phyloP scores from a whole-genome alignment of 78 protist species.

The Isochrysis galbana region DNA sequence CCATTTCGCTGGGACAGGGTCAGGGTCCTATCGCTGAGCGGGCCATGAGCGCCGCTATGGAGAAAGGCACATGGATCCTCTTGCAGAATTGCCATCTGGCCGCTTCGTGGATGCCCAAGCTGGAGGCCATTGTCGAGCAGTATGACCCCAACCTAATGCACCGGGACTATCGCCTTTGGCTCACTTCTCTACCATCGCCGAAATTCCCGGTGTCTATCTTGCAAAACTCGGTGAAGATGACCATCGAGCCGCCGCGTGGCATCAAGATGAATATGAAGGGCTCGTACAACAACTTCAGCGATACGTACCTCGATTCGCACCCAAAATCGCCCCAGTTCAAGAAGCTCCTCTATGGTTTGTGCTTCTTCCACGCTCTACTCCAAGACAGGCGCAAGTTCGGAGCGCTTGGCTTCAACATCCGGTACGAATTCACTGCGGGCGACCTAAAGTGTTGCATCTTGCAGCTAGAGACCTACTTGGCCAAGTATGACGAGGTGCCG shows the following conservation, averaged over 20 bases:
- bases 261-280: conserved; percentile 58
- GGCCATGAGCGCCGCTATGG: conserved; percentile 67
- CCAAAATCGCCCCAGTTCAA: conserved; percentile 59
- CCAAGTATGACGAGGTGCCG: conserved; percentile 45
- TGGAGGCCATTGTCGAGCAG: conserved; percentile 64
- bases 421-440: conserved; percentile 78
- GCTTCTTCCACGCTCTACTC: conserved; percentile 80
- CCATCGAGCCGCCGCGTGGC: conserved; percentile 82
- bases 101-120: conserved; percentile 73
- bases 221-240: conserved; percentile 81
- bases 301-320: neutral
- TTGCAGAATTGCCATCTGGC: conserved; percentile 90
- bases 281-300: conserved; percentile 11
- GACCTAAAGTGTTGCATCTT: conserved; percentile 66
- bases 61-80: conserved; percentile 83
- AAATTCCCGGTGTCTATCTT: conserved; percentile 87
- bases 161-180: conserved; percentile 85
- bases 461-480: conserved; percentile 58
- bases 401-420: conserved; percentile 84
- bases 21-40: conserved; percentile 85
- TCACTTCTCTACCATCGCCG: conserved; percentile 82
- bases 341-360: conserved; percentile 67
- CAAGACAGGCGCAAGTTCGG: conserved; percentile 81
- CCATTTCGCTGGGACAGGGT: conserved; percentile 90
- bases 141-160: neutral